These are phyloP conservation scores for Fusarium sp. DNA, from an alignment of 2,329 filamentous ascomycete genomes.

Conservation along the genomic window DNA sequence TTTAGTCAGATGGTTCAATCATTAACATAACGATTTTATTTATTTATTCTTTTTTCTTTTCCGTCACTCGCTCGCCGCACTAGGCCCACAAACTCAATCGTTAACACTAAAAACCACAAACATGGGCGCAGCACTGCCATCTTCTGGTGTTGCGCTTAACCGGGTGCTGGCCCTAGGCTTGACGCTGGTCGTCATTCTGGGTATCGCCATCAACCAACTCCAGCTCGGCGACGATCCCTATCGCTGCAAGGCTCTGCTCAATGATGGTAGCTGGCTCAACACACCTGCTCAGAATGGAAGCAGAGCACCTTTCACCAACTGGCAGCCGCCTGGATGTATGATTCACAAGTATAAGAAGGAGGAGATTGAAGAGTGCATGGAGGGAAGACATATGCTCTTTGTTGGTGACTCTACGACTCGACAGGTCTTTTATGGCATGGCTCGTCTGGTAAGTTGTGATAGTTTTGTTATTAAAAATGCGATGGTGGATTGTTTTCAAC, in stretches of 20 bases:
- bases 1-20: conserved; percentile 13
- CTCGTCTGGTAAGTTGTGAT: conserved; percentile 44
- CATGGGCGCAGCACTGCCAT: conserved; percentile 29
- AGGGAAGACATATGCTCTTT: conserved; percentile 65
- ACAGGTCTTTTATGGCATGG: conserved; percentile 69
- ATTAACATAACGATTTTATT: conserved; percentile 3
- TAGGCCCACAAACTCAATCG: conserved; percentile 21
- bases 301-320: conserved; percentile 58
- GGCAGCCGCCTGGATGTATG: conserved; percentile 72
- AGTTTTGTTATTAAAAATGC: not conserved
- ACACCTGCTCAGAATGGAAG: conserved; percentile 50
- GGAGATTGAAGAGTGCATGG: conserved; percentile 66
- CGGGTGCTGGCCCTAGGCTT: conserved; percentile 35
- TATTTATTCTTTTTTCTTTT: not conserved
- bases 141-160: conserved; percentile 31
- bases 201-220: conserved; percentile 35
- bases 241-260: conserved; percentile 66
- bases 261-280: conserved; percentile 63
- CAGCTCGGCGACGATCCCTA: conserved; percentile 58
- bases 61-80: conserved; percentile 23
- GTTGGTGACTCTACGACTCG: conserved; percentile 71
- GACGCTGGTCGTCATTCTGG: conserved; percentile 44
- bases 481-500: not conserved
- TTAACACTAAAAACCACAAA: conserved; percentile 3
- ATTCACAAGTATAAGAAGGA: conserved; percentile 66